Evolutionary conservation across 768 basidiomycete species (phyloP).

Genomic region (Strobilomyces echinocephalus): DNA sequence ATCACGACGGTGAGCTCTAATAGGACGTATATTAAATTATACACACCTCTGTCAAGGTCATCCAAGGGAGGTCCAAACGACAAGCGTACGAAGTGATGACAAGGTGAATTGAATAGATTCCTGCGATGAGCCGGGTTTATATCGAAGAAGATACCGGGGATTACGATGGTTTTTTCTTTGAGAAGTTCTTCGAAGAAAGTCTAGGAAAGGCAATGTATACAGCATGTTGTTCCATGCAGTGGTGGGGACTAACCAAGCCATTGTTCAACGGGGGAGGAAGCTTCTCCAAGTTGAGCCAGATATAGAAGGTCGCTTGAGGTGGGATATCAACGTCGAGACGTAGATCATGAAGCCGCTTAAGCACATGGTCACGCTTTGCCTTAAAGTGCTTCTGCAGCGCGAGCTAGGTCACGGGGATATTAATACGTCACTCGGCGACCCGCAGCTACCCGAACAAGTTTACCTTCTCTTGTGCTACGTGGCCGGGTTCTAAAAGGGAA

Average conservation of each 20-base stretch:
- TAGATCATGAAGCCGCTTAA: slow-evolving; percentile 72
- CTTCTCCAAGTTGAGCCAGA: slow-evolving; percentile 84
- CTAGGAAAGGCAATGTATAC: slow-evolving; percentile 27
- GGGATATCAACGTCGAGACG: slow-evolving; percentile 74
- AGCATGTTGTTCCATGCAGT: background rate
- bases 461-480: slow-evolving; percentile 68
- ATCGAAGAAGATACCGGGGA: slow-evolving; percentile 89
- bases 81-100: slow-evolving; percentile 84
- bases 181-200: slow-evolving; percentile 94
- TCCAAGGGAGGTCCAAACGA: slow-evolving; percentile 81
- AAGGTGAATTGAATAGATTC: slow-evolving; percentile 86
- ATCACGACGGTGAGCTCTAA: background rate
- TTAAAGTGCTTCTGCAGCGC: slow-evolving; percentile 91
- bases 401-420: slow-evolving; percentile 35
- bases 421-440: background rate
- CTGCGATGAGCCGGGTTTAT: slow-evolving; percentile 75
- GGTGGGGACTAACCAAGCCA: slow-evolving; percentile 56
- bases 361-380: slow-evolving; percentile 84
- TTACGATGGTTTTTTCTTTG: slow-evolving; percentile 86
- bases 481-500: slow-evolving; percentile 68
- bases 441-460: background rate
- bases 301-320: slow-evolving; percentile 84
- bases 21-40: background rate
- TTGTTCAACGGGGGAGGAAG: slow-evolving; percentile 83
- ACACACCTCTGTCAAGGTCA: slow-evolving; percentile 69